Percentiles rank a stretch among this genome's conserved stretches.
Conservation (phyloP, 2,329 filamentous ascomycete genomes). For the Lachnellula cervina region DNA sequence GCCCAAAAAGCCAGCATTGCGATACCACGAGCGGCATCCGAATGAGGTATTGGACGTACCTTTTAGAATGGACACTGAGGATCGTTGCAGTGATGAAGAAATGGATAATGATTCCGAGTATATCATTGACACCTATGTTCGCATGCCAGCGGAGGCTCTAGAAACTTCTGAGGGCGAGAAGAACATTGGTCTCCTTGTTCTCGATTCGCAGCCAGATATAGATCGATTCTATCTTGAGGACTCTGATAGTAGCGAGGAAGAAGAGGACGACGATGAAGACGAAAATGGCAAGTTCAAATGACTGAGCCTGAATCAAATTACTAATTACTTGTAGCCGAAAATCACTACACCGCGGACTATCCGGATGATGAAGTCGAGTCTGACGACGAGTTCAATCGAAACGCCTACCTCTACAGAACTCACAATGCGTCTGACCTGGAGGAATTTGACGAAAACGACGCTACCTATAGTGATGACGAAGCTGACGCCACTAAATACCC, state of each 20-base stretch:
- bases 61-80: constrained; percentile 34
- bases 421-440: constrained; percentile 29
- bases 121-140: constrained; percentile 60
- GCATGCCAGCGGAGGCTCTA: constrained; percentile 50
- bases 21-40: constrained; percentile 53
- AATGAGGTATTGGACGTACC: constrained; percentile 29
- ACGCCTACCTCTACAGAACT: constrained; percentile 51
- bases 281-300: constrained; percentile 50
- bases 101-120: constrained; percentile 50
- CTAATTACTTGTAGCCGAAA: constrained; percentile 53
- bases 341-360: constrained; percentile 75
- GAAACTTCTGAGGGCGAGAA: constrained; percentile 43
- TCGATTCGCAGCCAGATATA: constrained; percentile 35
- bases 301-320: background rate
- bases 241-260: constrained; percentile 56
- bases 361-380: constrained; percentile 73
- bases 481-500: constrained; percentile 23
- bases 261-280: constrained; percentile 60
- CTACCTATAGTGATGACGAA: constrained; percentile 26
- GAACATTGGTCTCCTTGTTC: constrained; percentile 38
- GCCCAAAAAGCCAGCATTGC: constrained; percentile 50
- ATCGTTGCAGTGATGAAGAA: constrained; percentile 40
- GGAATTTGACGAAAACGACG: constrained; percentile 27
- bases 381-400: constrained; percentile 59
- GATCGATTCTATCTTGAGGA: constrained; percentile 57